Conservation (phyloP, 768 basidiomycete genomes). For the Chalciporus pseudorubinellus region DNA sequence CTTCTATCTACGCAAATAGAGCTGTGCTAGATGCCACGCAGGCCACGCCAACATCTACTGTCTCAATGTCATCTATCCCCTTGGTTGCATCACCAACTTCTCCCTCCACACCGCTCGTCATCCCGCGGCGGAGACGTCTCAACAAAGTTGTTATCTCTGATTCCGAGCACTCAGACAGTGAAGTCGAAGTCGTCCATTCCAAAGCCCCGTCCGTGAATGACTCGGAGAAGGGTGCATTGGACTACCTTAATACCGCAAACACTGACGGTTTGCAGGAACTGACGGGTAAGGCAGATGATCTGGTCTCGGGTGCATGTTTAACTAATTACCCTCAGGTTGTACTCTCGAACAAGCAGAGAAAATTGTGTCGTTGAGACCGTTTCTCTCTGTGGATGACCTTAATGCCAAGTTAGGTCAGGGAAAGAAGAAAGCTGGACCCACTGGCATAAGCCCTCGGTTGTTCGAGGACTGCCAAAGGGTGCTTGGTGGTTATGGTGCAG, state of each 20-base stretch:
- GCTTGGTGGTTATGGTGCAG: constrained; percentile 80
- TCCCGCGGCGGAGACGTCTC: constrained; percentile 48
- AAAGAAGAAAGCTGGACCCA: constrained; percentile 81
- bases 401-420: constrained; percentile 74
- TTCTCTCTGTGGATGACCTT: constrained; percentile 70
- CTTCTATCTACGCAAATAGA: constrained; percentile 78
- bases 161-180: constrained; percentile 48
- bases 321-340: constrained; percentile 52
- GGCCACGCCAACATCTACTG: constrained; percentile 36
- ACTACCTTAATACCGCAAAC: constrained; percentile 66
- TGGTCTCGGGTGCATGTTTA: constrained; percentile 1
- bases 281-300: constrained; percentile 51
- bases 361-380: constrained; percentile 80
- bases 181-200: constrained; percentile 38
- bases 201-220: constrained; percentile 35
- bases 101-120: constrained; percentile 42
- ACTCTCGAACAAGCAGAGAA: constrained; percentile 74
- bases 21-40: constrained; percentile 46
- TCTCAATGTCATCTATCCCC: constrained; percentile 31
- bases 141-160: constrained; percentile 69
- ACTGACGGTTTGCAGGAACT: constrained; percentile 68
- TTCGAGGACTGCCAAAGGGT: constrained; percentile 89
- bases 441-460: constrained; percentile 83
- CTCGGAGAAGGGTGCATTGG: constrained; percentile 52
- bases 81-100: constrained; percentile 37